Evolutionary conservation across 176 grass and related monocot species (phyloP), one percentile per base, ranked within the genome.

Genomic region (Avena eriantha): DNA sequence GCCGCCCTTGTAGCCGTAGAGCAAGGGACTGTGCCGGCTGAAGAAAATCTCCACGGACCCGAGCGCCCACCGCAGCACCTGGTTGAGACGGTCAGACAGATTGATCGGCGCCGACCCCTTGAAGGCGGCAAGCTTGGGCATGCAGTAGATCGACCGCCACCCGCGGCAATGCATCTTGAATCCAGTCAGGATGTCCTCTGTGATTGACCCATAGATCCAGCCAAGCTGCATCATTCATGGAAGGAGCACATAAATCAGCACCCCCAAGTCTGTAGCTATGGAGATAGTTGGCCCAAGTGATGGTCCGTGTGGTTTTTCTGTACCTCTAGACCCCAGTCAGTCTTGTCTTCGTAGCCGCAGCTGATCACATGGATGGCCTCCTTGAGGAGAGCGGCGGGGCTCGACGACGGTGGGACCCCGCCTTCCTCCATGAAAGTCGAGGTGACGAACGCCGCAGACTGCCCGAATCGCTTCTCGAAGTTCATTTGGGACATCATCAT

Each of bases 91-190:
- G 82, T 98, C 95, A 0, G 95, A 98, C 8, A 98, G 93, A 21
- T 98, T 98, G 93, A 98, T 98, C 3, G 95, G 95, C 69, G 95
- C 95, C 15, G 95, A 95, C 21, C 95, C 95, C 88, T 98, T 98
- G 91, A 98, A 98, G 16, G 95, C 95, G 3, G 93, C 89, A 35
- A 85, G 81, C 83, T 81, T 88, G 0, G 97, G 97, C 97, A 99
- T 99, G 92, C 97, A 99, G 90, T 99, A 99, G 76, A 99, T 92
- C 7, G 97, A 99, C 59, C 97, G 85, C 97, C 97, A 99, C 48
- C 97, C 97, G 1, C 97, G 90, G 88, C 94, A 99, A 83, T 99
- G 97, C 97, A 99, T 99, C 90, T 99, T 99, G 92, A 99, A 99
- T 16, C 97, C 94, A 0, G 97, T 99, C 10, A 99, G 89, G 63